Base-by-base conservation (phyloP, 306 rosid genomes). In the Acacia acuminata region DNA sequence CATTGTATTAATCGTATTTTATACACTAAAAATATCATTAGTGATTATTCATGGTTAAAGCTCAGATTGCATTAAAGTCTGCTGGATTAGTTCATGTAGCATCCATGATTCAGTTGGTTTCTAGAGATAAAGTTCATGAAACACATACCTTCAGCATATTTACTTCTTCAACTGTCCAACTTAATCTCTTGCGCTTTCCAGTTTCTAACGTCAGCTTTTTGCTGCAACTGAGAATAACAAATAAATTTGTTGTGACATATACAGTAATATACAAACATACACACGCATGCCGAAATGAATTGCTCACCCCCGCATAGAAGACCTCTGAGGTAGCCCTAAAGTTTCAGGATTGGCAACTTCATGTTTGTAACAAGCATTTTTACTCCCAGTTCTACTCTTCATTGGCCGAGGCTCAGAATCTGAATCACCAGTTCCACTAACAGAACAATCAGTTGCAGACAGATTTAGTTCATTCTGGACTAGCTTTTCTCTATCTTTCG, bases 151-250 rank as follows among this genome's bases (percentile, higher is more conserved):
- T 68, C 40, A 87, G 81, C 50, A 32, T 68, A 20, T 60, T 77
- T 80, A 82, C 90, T 80, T 87, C 90, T 60, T 85, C 88, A 50
- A 45, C 40, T 4, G 86, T 76, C 90, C 90, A 87, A 42, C 2
- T 27, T 68, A 87, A 76, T 66, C 60, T 72, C 83, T 10, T 85
- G 12, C 90, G 84, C 65, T 22, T 87, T 58, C 44, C 48, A 6
- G 34, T 9, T 70, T 65, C 14, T 7, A 20, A 44, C 51, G 16
- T 10, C 45, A 5, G 14, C 0, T 71, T 79, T 12, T 17, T 58
- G 50, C 90, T 85, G 88, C 86, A 83, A 45, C 61, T 34, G 60
- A 71, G 69, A 74, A 81, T 22, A 77, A 80, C 9, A 61, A 61
- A 64, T 38, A 12, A 60, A 60, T 24, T 0, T 14, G 13, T 64